Evolutionary conservation across 2,329 filamentous ascomycete species (phyloP), one percentile per base, ranked within the genome.

Genomic region (Microdochium bolleyi): DNA sequence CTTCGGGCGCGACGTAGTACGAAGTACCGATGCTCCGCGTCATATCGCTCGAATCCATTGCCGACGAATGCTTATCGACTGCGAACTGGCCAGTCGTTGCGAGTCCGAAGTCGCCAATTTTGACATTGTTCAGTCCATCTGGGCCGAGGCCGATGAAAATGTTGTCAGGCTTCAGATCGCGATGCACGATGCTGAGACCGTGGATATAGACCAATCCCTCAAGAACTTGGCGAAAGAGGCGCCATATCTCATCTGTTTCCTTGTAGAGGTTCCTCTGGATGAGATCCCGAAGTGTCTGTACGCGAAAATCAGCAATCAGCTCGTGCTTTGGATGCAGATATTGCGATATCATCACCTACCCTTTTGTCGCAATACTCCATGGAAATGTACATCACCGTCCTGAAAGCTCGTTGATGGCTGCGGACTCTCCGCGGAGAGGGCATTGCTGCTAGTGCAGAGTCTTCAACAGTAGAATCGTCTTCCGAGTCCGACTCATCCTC

Each of bases 351-450:
- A 24, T 49, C 22, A 48, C 79, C 67, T 72, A 87, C 84, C 59
- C 88, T 83, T 64, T 92, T 94, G 66, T 97, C 92, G 64, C 94
- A 99, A 60, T 96, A 95, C 66, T 99, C 94, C 94, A 99, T 99
- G 55, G 95, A 94, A 53, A 99, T 97, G 66, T 96, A 99, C 44
- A 99, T 77, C 7, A 92, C 85, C 0, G 87, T 92, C 51, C 81
- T 82, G 55, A 81, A 79, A 3, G 81, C 71, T 46, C 79, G 75
- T 52, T 79, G 74, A 44, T 70, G 70, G 48, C 61, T 64, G 54
- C 62, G 60, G 14, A 53, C 60, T 56, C 59, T 63, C 11, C 60
- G 58, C 44, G 53, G 61, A 37, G 49, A 65, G 50, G 51, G 64
- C 41, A 57, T 55, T 46, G 41, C 41, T 7, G n/a, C 41, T 3